phyloP scores from a whole-genome alignment of 2,329 filamentous ascomycete genomes.

The Sarocladiaceae sp. region DNA sequence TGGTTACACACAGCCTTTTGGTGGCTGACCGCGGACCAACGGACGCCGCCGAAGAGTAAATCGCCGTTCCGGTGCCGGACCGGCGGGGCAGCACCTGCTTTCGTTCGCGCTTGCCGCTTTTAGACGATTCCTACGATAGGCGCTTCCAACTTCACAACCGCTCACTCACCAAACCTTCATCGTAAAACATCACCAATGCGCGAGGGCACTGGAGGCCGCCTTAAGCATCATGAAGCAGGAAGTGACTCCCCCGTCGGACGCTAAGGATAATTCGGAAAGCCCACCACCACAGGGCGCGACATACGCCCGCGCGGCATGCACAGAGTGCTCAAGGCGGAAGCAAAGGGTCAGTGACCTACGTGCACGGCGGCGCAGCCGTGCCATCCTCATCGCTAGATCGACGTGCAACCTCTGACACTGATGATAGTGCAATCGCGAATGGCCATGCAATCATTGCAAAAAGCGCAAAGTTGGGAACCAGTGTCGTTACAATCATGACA shows the following conservation, averaged over 20 bases:
- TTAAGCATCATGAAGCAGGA: not conserved
- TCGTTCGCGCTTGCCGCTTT: too few relatives aligned
- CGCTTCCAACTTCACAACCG: too few relatives aligned
- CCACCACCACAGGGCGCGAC: not conserved
- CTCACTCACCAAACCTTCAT: not conserved
- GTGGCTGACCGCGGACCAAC: not conserved
- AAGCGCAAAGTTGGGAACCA: slow-evolving; percentile 33
- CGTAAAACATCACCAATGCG: too few relatives aligned
- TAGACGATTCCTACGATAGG: too few relatives aligned
- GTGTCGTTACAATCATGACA: slow-evolving; percentile 26
- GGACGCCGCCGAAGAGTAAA: not conserved
- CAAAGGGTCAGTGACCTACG: slow-evolving; percentile 33
- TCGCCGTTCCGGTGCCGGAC: not conserved
- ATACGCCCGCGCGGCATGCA: slow-evolving; percentile 30
- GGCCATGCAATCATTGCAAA: slow-evolving; percentile 35
- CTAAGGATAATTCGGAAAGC: not conserved
- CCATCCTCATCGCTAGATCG: too few relatives aligned
- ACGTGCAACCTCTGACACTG: slow-evolving; percentile 11
- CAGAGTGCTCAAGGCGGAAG: slow-evolving; percentile 37
- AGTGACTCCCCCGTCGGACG: not conserved
- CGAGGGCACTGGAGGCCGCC: slow-evolving; percentile 1
- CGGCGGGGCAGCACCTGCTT: not conserved
- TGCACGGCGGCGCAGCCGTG: too few relatives aligned
- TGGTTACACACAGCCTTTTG: too few relatives aligned
- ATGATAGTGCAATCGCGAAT: slow-evolving; percentile 33